These are phyloP conservation scores for Phytophthora niederhauseri DNA, from an alignment of 352 stramenopile genomes.

Conservation along the genomic window DNA sequence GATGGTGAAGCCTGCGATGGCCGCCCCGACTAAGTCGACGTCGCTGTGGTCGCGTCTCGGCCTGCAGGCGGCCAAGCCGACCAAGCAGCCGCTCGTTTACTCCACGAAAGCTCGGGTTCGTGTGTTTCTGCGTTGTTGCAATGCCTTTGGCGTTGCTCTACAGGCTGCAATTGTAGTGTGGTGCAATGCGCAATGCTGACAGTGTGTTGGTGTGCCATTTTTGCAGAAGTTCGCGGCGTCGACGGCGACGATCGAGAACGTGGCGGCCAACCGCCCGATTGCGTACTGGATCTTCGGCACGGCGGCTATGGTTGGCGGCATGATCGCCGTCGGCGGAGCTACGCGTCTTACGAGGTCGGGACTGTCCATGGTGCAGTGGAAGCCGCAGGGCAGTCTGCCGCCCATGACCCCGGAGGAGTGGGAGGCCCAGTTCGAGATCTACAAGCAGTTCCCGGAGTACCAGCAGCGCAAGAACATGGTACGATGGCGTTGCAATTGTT, in stretches of 20 bases:
- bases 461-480: slow-evolving; percentile 95
- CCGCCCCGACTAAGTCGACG: slow-evolving; percentile 33
- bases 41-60: slow-evolving; percentile 49
- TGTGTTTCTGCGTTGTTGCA: slow-evolving; percentile 4
- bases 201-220: slow-evolving; percentile 15
- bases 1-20: slow-evolving; percentile 48
- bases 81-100: slow-evolving; percentile 61
- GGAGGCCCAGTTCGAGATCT: slow-evolving; percentile 97
- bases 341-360: slow-evolving; percentile 98
- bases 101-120: slow-evolving; percentile 76
- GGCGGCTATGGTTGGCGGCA: slow-evolving; percentile 94
- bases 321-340: slow-evolving; percentile 98
- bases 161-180: not conserved
- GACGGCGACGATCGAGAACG: slow-evolving; percentile 79
- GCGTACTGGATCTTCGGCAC: slow-evolving; percentile 96
- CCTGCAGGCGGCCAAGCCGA: slow-evolving; percentile 27
- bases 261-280: slow-evolving; percentile 82
- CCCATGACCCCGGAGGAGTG: slow-evolving; percentile 94
- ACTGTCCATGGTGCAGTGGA: slow-evolving; percentile 98
- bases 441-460: slow-evolving; percentile 99
- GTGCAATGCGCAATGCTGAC: slow-evolving; percentile 9
- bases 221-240: slow-evolving; percentile 55
- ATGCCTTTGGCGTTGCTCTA: slow-evolving; percentile 1
- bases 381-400: slow-evolving; percentile 93
- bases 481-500: not conserved